Conservation (phyloP, 768 basidiomycete species). For the Hebeloma cylindrosporum region DNA sequence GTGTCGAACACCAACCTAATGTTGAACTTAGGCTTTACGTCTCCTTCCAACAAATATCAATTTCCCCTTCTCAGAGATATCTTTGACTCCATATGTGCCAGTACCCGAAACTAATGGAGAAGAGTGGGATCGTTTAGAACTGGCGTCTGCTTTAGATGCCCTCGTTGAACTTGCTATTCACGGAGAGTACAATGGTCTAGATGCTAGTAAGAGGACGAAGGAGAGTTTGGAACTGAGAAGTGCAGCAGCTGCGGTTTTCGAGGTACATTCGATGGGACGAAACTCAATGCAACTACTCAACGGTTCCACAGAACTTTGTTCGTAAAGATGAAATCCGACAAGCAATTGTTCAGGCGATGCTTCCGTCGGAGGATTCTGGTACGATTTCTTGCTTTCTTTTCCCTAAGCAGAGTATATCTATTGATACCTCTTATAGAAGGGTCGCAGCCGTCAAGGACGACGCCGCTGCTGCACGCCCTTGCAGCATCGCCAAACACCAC, state of each 20-base stretch:
- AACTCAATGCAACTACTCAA: constrained; percentile 4
- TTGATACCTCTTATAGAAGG: constrained; percentile 21
- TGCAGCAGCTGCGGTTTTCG: constrained; percentile 79
- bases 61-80: constrained; percentile 66
- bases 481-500: constrained; percentile 60
- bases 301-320: constrained; percentile 65
- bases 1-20: neutral
- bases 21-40: constrained; percentile 38
- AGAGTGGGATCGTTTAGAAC: constrained; percentile 88
- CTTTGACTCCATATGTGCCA: constrained; percentile 72
- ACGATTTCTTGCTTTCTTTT: constrained; percentile 6
- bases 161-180: constrained; percentile 81
- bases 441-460: constrained; percentile 46
- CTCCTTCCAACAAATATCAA: constrained; percentile 47
- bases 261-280: constrained; percentile 44
- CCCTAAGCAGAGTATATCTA: neutral
- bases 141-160: constrained; percentile 77
- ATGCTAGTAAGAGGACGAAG: constrained; percentile 55
- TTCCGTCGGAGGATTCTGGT: constrained; percentile 54
- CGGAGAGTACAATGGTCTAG: constrained; percentile 81
- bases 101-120: constrained; percentile 84
- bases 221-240: constrained; percentile 74
- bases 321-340: constrained; percentile 68
- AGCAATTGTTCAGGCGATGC: constrained; percentile 72
- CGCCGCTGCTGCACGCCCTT: constrained; percentile 71